Evolutionary conservation across 192 early-diverging fungal genomes (phyloP), one percentile per base, ranked within the genome.

Genomic region (Paraglomus brasilianum): DNA sequence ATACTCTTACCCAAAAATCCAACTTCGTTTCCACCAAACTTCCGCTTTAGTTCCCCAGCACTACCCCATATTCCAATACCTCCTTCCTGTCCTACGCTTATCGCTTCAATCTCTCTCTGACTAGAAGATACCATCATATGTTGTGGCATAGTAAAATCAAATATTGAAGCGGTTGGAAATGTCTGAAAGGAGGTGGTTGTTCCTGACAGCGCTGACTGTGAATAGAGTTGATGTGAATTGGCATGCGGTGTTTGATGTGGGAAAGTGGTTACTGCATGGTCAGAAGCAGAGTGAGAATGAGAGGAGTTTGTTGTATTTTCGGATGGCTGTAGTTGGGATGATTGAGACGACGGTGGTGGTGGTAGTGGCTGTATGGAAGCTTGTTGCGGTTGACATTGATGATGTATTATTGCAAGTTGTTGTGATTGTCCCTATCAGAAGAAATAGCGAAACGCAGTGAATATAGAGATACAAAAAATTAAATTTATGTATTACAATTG

Each of bases 51-150:
- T 17, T 3, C 17, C 44, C 57, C 66, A 57, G 55, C 57, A 9
- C 66, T 43, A 15, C 11, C 10, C 42, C 55, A 24, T 24, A 45
- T 57, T 46, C 53, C 53, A 52, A 69, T 57, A 30, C 66, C 53
- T 46, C 53, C 66, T 14, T 65, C 63, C 36, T 69, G 66, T 14
- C 66, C 53, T 30, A 55, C 45, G 17, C 47, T 55, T 44, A 69
- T 57, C 8, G 40, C 30, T 13, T 69, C 66, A 45, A 69, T 69
- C 39, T 69, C 66, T n/a, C 39, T 51, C 11, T 69, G 66, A 47
- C 19, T 45, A 42, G 51, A 22, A 6, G 55, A 43, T 36, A 47
- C 44, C 51, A 46, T 57, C 10, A 45, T 44, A 42, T 53, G 5
- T 14, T 40, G 5, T 30, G 19, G 66, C 41, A 69, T 10, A 10